Evolutionary conservation across 2,329 filamentous ascomycete species (phyloP).

Genomic region (Colletotrichum sp.): DNA sequence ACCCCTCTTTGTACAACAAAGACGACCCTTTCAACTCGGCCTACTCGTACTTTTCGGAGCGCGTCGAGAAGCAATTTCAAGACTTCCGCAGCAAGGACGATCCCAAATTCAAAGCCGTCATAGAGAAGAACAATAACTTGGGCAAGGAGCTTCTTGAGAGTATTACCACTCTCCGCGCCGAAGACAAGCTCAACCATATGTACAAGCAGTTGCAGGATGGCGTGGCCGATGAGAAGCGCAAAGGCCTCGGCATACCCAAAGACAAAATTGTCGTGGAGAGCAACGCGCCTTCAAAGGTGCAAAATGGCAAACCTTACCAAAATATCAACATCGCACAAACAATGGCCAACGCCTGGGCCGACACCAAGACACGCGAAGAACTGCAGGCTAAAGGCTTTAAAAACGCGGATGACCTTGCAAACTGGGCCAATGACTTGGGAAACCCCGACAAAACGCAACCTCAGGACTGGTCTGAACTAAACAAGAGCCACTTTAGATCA

Average conservation of each 20-base stretch:
- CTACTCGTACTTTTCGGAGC: neutral
- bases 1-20: neutral
- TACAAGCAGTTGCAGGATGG: neutral
- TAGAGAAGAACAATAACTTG: neutral
- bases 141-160: neutral
- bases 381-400: neutral
- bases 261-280: neutral
- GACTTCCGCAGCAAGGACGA: neutral
- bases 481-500: neutral
- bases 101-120: neutral
- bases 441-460: neutral
- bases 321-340: neutral
- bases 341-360: neutral
- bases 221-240: neutral
- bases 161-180: neutral
- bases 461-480: neutral
- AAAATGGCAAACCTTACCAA: neutral
- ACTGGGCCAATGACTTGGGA: neutral
- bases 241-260: neutral
- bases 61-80: neutral
- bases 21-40: neutral
- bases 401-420: neutral
- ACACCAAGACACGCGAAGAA: neutral
- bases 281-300: neutral
- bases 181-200: neutral